phyloP scores from a whole-genome alignment of 78 protist species.

The Pigoraptor vietnamica region DNA sequence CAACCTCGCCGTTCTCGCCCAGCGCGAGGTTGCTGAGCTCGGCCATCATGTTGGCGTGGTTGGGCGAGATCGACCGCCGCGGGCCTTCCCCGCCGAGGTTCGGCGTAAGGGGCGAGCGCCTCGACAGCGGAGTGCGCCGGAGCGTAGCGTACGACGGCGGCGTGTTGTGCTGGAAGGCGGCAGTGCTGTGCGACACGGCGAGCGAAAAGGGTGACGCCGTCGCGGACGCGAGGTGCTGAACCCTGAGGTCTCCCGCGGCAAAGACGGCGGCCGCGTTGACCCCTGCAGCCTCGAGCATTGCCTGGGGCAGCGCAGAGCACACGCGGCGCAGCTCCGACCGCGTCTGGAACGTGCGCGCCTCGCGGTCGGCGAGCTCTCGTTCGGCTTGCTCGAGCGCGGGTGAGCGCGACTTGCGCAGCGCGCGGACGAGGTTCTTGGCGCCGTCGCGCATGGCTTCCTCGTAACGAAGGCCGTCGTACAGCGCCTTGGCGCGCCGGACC shows the following conservation, averaged over 20 bases:
- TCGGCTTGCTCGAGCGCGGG: neutral
- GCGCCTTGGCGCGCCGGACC: neutral
- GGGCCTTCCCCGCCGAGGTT: neutral
- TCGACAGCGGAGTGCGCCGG: neutral
- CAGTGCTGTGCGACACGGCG: neutral
- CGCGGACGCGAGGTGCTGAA: neutral
- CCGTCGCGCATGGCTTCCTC: neutral
- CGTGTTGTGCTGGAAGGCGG: neutral
- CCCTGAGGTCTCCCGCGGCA: neutral
- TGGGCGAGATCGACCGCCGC: neutral
- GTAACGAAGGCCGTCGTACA: neutral
- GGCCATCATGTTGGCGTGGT: neutral
- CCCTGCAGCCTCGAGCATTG: neutral
- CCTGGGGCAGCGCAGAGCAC: neutral
- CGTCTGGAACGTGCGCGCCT: neutral
- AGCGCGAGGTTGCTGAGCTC: neutral
- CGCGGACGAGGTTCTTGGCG: neutral
- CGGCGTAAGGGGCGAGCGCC: neutral
- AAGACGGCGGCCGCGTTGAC: neutral
- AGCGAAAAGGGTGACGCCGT: neutral
- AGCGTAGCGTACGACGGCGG: neutral
- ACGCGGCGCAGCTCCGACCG: neutral
- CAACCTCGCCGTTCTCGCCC: neutral
- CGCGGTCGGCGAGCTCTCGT: neutral
- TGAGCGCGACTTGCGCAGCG: neutral